Base-by-base conservation (phyloP, 306 rosid species). In the Malus asiatica region DNA sequence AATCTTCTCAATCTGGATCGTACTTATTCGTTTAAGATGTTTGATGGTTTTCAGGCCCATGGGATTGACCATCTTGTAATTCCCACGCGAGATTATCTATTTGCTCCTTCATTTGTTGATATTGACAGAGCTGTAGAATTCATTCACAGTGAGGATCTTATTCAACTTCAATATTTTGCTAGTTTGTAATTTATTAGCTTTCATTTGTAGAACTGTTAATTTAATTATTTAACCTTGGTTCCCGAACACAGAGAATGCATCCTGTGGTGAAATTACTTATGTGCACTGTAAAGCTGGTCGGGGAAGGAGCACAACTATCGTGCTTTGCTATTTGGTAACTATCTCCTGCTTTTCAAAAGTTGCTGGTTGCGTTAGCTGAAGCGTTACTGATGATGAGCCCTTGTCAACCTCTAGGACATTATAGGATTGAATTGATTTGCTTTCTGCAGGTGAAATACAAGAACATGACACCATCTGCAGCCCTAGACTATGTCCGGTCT, bases 251-350 rank as follows among this genome's bases (percentile, higher is more conserved):
- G 98, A 72, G 71, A 90, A 95, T 71, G 89, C 88, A 60, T 71
- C 77, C 8, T 82, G 83, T 58, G 97, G 97, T 52, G 88, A 83
- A 86, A 90, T 93, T 27, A 92, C 97, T 44, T 95, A 95, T 79
- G 98, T 95, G 75, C 98, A 95, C 77, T 95, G 98, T 88, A 95
- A 95, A 89, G 98, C 97, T 66, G 98, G 98, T 66, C 85, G 97
- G 11, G 98, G 98, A 60, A 89, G 97, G 89, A 95, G 98, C 83
- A 95, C 98, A 16, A 95, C 98, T 71, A 86, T 95, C 72, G 97
- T 95, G 78, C 98, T 95, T 57, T 95, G 98, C 77, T 95, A 92
- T 89, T 85, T 95, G 98, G 97, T 95, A 90, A 83, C 62, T 59
- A 69, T 66, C 32, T 62, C 67, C 58, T 68, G 46, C 69, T 68